Conservation (phyloP, 257 asterid species). For the Ajuga chamaepitys region DNA sequence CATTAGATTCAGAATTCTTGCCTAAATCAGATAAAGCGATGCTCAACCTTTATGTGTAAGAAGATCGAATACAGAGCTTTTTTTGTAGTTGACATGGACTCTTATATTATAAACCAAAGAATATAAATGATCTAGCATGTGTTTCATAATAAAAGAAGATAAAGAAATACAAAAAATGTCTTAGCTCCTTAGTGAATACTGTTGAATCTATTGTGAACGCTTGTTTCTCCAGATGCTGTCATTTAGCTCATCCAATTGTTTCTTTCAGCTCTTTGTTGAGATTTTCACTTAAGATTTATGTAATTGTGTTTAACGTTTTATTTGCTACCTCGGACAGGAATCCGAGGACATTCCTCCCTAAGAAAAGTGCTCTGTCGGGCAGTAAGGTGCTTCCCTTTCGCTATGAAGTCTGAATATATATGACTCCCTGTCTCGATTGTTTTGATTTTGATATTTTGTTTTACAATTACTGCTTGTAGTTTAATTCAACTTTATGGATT, state of each 20-base stretch:
- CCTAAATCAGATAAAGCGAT: too few relatives aligned
- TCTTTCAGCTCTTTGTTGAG: neutral
- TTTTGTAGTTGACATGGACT: too few relatives aligned
- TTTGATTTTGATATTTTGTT: neutral
- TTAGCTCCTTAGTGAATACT: neutral
- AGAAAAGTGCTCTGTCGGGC: constrained; percentile 93
- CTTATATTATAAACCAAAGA: too few relatives aligned
- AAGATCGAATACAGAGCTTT: too few relatives aligned
- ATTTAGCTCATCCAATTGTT: neutral
- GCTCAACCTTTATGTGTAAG: too few relatives aligned
- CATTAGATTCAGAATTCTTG: too few relatives aligned
- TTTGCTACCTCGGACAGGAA: constrained; percentile 48
- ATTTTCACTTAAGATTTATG: neutral
- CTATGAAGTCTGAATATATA: constrained; percentile 11
- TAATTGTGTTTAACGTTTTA: neutral
- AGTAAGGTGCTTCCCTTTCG: constrained; percentile 57
- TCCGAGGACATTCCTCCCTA: constrained; percentile 91
- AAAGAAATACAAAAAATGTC: neutral
- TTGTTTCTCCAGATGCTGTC: neutral
- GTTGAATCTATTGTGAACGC: neutral
- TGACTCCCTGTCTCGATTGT: neutral
- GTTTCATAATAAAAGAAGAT: too few relatives aligned
- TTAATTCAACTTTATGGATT: neutral
- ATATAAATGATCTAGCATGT: too few relatives aligned
- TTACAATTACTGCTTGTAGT: neutral